A percentile compares a stretch with the other conserved stretches of the same genome.
Evolutionary conservation across 768 basidiomycete species (phyloP).

Genomic region (Terana coerulea): DNA sequence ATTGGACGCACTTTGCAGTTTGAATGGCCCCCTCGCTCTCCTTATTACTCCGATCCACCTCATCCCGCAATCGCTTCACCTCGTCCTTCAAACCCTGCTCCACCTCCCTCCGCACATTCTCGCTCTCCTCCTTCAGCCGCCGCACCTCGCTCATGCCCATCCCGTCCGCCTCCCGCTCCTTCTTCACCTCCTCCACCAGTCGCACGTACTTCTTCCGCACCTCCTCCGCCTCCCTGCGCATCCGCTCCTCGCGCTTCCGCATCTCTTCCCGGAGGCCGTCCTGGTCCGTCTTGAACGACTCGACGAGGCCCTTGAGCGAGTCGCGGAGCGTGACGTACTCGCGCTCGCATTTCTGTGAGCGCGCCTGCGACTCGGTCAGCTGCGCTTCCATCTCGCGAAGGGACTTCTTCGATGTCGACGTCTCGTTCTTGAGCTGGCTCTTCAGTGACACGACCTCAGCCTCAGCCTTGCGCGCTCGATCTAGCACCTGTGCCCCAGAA

Average conservation of each 20-base stretch:
- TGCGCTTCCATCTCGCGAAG: slow-evolving; percentile 78
- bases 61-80: slow-evolving; percentile 46
- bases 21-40: slow-evolving; percentile 55
- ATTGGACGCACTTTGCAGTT: slow-evolving; percentile 55
- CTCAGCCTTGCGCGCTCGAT: slow-evolving; percentile 85
- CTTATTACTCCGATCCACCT: slow-evolving; percentile 49
- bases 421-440: slow-evolving; percentile 69
- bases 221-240: slow-evolving; percentile 63
- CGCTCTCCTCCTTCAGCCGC: slow-evolving; percentile 47
- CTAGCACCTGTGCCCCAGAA: slow-evolving; percentile 42
- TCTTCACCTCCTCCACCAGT: slow-evolving; percentile 60
- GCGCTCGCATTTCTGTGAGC: slow-evolving; percentile 76
- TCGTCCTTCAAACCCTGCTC: slow-evolving; percentile 60
- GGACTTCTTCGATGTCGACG: slow-evolving; percentile 66
- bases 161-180: slow-evolving; percentile 45
- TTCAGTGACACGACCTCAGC: slow-evolving; percentile 67
- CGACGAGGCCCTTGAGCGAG: slow-evolving; percentile 67
- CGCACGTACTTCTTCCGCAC: slow-evolving; percentile 66
- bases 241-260: slow-evolving; percentile 66
- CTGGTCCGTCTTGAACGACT: slow-evolving; percentile 71
- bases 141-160: slow-evolving; percentile 43
- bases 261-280: slow-evolving; percentile 73
- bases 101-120: slow-evolving; percentile 47
- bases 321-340: slow-evolving; percentile 81
- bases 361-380: slow-evolving; percentile 67